These are phyloP conservation scores for Xylaria sp. DNA, from an alignment of 2,329 filamentous ascomycete genomes.

Conservation along the genomic window DNA sequence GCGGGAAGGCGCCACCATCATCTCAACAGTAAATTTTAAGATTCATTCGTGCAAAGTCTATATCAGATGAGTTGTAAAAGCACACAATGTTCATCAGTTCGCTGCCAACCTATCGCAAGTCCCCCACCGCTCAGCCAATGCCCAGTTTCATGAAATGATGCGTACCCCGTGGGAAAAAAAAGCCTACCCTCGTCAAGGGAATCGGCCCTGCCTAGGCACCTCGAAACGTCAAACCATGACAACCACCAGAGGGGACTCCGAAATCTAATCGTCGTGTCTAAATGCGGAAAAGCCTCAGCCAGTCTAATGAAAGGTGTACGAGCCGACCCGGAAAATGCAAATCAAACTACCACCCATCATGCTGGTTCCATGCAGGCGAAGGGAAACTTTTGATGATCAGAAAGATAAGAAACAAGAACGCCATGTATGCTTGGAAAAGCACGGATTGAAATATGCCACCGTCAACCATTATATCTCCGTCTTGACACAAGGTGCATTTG, in stretches of 20 bases:
- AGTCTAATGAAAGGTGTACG: constrained; percentile 49
- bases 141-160: constrained; percentile 46
- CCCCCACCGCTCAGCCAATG: constrained; percentile 42
- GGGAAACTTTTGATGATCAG: constrained; percentile 48
- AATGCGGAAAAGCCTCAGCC: constrained; percentile 50
- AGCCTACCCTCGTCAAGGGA: constrained; percentile 37
- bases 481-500: constrained; percentile 57
- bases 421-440: constrained; percentile 46
- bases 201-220: constrained; percentile 37
- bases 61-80: constrained; percentile 37
- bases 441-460: constrained; percentile 31
- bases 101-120: constrained; percentile 39
- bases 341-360: constrained; percentile 51
- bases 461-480: constrained; percentile 50
- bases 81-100: constrained; percentile 41
- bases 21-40: constrained; percentile 24
- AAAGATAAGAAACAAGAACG: constrained; percentile 47
- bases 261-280: constrained; percentile 52
- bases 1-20: not conserved
- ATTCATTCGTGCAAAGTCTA: constrained; percentile 43
- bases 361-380: constrained; percentile 50
- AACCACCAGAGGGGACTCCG: constrained; percentile 42
- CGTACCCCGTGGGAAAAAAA: constrained; percentile 41
- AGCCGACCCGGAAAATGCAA: constrained; percentile 52
- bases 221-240: constrained; percentile 48